These are phyloP conservation scores for Dryas drummondii DNA, from an alignment of 306 rosid genomes.

Conservation along the genomic window DNA sequence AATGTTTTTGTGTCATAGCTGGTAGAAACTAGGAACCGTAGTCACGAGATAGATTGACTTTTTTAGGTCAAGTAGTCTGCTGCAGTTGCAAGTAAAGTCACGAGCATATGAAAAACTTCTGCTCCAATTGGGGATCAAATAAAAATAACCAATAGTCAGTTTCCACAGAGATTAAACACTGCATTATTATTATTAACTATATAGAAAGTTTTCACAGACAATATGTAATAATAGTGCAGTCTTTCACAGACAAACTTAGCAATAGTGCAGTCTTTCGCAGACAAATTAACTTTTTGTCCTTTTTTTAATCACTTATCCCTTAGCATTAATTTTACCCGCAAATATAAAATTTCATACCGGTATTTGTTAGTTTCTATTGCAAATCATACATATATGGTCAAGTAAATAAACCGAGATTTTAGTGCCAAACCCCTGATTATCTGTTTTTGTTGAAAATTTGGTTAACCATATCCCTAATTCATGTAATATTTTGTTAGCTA, in stretches of 20 bases:
- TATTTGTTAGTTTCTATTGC: neutral
- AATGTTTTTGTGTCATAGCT: neutral
- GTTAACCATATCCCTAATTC: neutral
- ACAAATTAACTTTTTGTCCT: neutral
- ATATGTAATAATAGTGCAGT: too few relatives aligned
- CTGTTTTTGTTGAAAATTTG: neutral
- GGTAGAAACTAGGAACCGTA: neutral
- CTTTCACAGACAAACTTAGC: neutral
- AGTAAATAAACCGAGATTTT: neutral
- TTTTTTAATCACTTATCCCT: neutral
- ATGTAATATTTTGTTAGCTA: neutral
- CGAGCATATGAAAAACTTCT: constrained; percentile 20
- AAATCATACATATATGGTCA: neutral
- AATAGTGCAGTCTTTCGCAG: neutral
- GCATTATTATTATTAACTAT: neutral
- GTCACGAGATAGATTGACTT: constrained; percentile 34
- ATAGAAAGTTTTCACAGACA: too few relatives aligned
- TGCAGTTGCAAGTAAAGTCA: constrained; percentile 11
- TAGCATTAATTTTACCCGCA: neutral
- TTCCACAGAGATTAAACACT: neutral
- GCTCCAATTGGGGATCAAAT: neutral
- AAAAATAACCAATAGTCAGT: neutral
- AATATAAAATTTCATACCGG: neutral
- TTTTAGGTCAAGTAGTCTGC: constrained; percentile 6
- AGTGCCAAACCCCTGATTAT: neutral